Conservation (phyloP, 257 asterid species). For the Salvia hispanica region DNA sequence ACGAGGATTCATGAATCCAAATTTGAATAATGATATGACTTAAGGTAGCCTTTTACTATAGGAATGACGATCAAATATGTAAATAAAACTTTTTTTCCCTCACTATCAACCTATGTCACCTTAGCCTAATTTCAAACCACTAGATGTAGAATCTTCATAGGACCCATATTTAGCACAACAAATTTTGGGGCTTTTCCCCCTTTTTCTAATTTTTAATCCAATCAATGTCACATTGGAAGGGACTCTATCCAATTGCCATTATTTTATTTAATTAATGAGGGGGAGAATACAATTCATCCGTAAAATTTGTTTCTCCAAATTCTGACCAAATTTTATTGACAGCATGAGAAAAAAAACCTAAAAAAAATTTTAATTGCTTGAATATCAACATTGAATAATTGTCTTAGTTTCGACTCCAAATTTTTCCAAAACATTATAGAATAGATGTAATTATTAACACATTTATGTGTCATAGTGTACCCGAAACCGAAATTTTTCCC, state of each 20-base stretch:
- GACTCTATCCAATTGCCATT: conserved; percentile 36
- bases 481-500: too few relatives aligned
- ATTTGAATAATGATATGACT: not conserved
- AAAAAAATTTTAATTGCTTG: too few relatives aligned
- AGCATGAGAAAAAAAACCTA: too few relatives aligned
- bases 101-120: conserved; percentile 38
- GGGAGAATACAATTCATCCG: conserved; percentile 27
- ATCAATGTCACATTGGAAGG: conserved; percentile 30
- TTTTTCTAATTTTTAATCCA: conserved; percentile 12
- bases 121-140: conserved; percentile 35
- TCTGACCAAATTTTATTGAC: too few relatives aligned
- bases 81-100: conserved; percentile 26
- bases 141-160: conserved; percentile 29
- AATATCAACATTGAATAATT: too few relatives aligned
- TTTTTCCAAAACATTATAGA: too few relatives aligned
- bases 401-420: too few relatives aligned
- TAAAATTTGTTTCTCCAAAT: too few relatives aligned
- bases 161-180: conserved; percentile 35
- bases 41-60: not conserved
- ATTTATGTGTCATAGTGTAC: too few relatives aligned
- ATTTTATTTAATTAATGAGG: conserved; percentile 10
- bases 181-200: conserved; percentile 20
- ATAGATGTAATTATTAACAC: too few relatives aligned
- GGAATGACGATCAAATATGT: not conserved
- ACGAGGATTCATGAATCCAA: not conserved